Conservation (phyloP, 2,329 filamentous ascomycete genomes). For the Waltergamsia citrina region DNA sequence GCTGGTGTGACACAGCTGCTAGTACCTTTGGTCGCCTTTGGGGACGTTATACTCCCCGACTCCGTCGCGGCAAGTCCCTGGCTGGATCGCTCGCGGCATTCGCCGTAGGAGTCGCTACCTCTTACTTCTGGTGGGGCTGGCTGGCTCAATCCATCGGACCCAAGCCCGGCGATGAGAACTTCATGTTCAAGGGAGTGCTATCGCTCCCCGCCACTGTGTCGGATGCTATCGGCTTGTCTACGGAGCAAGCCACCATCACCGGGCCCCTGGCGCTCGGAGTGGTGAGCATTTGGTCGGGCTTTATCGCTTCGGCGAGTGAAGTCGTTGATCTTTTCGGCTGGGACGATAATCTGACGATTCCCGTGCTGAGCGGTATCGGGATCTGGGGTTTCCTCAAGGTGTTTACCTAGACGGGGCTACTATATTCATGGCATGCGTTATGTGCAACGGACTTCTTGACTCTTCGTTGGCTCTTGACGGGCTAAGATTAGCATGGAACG, state of each 20-base stretch:
- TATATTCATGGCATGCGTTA: too few relatives aligned
- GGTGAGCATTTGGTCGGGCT: slow-evolving; percentile 80
- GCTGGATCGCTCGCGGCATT: slow-evolving; percentile 84
- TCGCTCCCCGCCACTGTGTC: slow-evolving; percentile 55
- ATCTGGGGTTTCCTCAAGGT: slow-evolving; percentile 87
- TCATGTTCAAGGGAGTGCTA: slow-evolving; percentile 72
- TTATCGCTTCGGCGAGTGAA: slow-evolving; percentile 83
- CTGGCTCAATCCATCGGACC: slow-evolving; percentile 61
- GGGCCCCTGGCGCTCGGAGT: slow-evolving; percentile 67
- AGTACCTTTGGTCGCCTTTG: slow-evolving; percentile 88
- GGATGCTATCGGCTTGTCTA: slow-evolving; percentile 49
- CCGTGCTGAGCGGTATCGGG: slow-evolving; percentile 77
- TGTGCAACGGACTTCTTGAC: not conserved
- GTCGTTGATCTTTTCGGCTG: slow-evolving; percentile 84
- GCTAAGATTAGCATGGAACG: too few relatives aligned
- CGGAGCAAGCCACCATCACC: slow-evolving; percentile 48
- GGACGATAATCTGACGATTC: slow-evolving; percentile 98
- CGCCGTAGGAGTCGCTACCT: slow-evolving; percentile 71
- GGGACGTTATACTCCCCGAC: slow-evolving; percentile 77
- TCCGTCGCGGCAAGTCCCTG: slow-evolving; percentile 82
- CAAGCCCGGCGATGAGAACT: slow-evolving; percentile 58
- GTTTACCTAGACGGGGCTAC: slow-evolving; percentile 49
- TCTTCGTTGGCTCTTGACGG: too few relatives aligned
- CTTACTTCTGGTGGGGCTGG: slow-evolving; percentile 81
- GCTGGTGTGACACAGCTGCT: slow-evolving; percentile 96